Percentiles rank a stretch among this genome's conserved stretches.
Conservation (phyloP, 2,329 filamentous ascomycete genomes). For the Trichophyton equinum region DNA sequence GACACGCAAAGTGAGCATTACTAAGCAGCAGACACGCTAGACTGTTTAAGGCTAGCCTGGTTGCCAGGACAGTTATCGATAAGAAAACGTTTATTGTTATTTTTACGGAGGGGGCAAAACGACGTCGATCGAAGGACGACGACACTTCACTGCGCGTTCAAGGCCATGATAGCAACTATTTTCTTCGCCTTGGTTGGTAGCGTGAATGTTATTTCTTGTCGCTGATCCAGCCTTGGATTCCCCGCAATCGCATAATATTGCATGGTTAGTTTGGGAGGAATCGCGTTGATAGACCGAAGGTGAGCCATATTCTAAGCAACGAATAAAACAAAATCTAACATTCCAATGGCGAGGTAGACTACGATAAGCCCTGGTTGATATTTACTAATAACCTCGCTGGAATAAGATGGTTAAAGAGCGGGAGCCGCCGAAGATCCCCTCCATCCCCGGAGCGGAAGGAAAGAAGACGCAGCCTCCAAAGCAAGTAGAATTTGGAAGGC, state of each 20-base stretch:
- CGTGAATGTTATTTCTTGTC: neutral
- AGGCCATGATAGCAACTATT: neutral
- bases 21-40: neutral
- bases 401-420: constrained; percentile 41
- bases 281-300: no score
- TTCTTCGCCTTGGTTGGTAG: neutral
- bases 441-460: constrained; percentile 26
- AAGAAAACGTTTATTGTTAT: neutral
- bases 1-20: neutral
- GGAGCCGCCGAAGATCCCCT: constrained; percentile 30
- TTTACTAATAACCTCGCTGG: no score
- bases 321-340: no score
- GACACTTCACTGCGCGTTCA: neutral
- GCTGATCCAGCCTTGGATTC: no score
- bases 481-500: constrained; percentile 45
- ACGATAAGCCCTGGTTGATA: no score
- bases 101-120: neutral
- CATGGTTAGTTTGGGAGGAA: no score
- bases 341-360: no score
- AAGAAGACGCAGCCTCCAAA: constrained; percentile 23
- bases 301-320: no score
- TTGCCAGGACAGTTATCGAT: constrained; percentile 2
- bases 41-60: neutral
- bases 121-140: neutral
- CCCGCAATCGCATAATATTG: no score